phyloP scores from a whole-genome alignment of 1,139 yeast species.

The Zygoascus hellenicus region DNA sequence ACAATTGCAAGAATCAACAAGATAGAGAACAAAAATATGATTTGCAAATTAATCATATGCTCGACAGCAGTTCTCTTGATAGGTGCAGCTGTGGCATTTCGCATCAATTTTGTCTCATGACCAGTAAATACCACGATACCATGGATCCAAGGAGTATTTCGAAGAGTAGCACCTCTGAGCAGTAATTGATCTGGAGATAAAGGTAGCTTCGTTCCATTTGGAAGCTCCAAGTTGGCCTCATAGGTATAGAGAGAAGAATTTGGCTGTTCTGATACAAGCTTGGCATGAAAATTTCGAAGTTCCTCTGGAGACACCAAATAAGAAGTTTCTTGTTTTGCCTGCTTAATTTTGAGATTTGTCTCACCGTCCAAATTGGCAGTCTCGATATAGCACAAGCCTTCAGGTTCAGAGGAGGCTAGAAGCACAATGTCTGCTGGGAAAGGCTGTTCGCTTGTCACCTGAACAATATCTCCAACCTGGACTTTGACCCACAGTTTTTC shows the following conservation, averaged over 20 bases:
- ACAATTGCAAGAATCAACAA: slow-evolving; percentile 68
- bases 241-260: slow-evolving; percentile 91
- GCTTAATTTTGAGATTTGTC: slow-evolving; percentile 92
- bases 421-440: slow-evolving; percentile 90
- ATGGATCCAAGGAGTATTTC: slow-evolving; percentile 94
- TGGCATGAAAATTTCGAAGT: slow-evolving; percentile 48
- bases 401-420: slow-evolving; percentile 92
- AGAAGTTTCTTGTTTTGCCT: slow-evolving; percentile 74
- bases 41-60: slow-evolving; percentile 87
- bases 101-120: slow-evolving; percentile 95
- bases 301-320: slow-evolving; percentile 64
- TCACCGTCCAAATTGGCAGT: slow-evolving; percentile 98
- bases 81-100: slow-evolving; percentile 98
- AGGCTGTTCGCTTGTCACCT: slow-evolving; percentile 80
- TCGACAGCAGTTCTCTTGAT: slow-evolving; percentile 96
- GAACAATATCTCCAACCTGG: slow-evolving; percentile 84
- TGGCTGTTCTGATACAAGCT: slow-evolving; percentile 80
- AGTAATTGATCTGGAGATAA: slow-evolving; percentile 86
- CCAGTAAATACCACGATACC: slow-evolving; percentile 95
- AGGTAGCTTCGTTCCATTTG: slow-evolving; percentile 50
- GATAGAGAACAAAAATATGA: slow-evolving; percentile 77
- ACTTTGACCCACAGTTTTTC: slow-evolving; percentile 80
- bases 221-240: slow-evolving; percentile 75
- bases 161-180: slow-evolving; percentile 88
- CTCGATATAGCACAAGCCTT: slow-evolving; percentile 94